Evolutionary conservation across 1,139 yeast genomes (phyloP).

Genomic region (Geotrichum fermentans): DNA sequence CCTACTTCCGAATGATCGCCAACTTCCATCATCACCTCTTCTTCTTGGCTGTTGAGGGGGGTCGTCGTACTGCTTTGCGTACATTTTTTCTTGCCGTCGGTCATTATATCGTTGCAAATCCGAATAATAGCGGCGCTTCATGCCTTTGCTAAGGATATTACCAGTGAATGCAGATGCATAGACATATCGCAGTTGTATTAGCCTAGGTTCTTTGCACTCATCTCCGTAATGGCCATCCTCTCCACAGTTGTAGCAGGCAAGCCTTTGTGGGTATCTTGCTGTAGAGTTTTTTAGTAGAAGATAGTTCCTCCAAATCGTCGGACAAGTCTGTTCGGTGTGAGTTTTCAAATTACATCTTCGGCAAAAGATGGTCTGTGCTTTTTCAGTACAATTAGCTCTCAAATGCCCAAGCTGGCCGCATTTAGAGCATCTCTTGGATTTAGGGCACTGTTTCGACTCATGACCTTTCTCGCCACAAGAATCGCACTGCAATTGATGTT

Average conservation of each 20-base stretch:
- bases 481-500: constrained; percentile 46
- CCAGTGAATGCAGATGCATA: constrained; percentile 29
- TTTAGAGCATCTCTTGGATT: constrained; percentile 70
- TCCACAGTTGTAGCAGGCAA: constrained; percentile 83
- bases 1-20: not conserved
- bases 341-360: constrained; percentile 63
- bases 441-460: constrained; percentile 80
- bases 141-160: not conserved
- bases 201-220: constrained; percentile 53
- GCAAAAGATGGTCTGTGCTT: constrained; percentile 59
- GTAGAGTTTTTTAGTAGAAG: constrained; percentile 38
- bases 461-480: constrained; percentile 85
- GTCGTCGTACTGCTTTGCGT: not conserved
- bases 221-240: constrained; percentile 79
- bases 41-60: too few species aligned
- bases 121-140: not conserved
- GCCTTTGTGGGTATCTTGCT: constrained; percentile 38
- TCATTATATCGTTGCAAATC: not conserved
- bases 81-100: not conserved
- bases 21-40: not conserved
- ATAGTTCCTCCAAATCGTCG: constrained; percentile 82
- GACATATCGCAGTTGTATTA: constrained; percentile 25
- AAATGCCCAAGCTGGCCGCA: constrained; percentile 84
- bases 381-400: constrained; percentile 61
- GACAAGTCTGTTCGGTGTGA: constrained; percentile 76